Conservation (phyloP, 495 filamentous ascomycete genomes). For the Trichoderma asperelloides region DNA sequence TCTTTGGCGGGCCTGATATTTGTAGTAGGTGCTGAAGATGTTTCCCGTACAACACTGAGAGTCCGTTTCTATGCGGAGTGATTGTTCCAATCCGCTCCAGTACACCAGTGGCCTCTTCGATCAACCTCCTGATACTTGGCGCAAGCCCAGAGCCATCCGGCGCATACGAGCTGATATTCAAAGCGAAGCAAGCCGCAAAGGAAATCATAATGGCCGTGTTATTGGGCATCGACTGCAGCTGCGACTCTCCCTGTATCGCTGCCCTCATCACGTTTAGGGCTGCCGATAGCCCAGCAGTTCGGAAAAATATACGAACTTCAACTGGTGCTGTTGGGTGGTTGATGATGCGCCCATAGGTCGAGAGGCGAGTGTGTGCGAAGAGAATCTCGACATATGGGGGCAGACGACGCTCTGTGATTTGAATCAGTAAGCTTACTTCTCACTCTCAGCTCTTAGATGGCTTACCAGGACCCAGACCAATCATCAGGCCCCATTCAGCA, state of each 20-base stretch:
- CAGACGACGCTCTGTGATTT: constrained; percentile 42
- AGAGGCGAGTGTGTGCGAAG: constrained; percentile 61
- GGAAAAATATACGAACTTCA: constrained; percentile 63
- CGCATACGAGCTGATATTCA: constrained; percentile 52
- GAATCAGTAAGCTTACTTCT: background rate
- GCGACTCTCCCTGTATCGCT: constrained; percentile 59
- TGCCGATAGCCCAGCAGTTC: constrained; percentile 57
- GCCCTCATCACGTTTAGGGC: constrained; percentile 65
- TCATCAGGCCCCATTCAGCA: constrained; percentile 49
- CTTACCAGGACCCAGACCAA: constrained; percentile 48
- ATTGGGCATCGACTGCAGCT: constrained; percentile 67
- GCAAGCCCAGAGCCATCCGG: constrained; percentile 50
- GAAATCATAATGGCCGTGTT: constrained; percentile 73
- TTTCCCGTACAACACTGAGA: constrained; percentile 52
- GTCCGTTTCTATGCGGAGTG: constrained; percentile 54
- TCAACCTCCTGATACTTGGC: constrained; percentile 57
- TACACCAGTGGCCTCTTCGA: constrained; percentile 60
- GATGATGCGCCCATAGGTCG: constrained; percentile 65
- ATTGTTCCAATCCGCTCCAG: constrained; percentile 58
- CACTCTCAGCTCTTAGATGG: background rate
- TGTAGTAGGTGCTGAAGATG: constrained; percentile 52
- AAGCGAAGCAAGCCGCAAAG: constrained; percentile 61
- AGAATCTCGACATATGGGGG: constrained; percentile 69
- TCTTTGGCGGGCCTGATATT: background rate
- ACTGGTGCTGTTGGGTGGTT: constrained; percentile 64